Conservation (phyloP, 306 rosid genomes). For the Cicer pinnatifidum region DNA sequence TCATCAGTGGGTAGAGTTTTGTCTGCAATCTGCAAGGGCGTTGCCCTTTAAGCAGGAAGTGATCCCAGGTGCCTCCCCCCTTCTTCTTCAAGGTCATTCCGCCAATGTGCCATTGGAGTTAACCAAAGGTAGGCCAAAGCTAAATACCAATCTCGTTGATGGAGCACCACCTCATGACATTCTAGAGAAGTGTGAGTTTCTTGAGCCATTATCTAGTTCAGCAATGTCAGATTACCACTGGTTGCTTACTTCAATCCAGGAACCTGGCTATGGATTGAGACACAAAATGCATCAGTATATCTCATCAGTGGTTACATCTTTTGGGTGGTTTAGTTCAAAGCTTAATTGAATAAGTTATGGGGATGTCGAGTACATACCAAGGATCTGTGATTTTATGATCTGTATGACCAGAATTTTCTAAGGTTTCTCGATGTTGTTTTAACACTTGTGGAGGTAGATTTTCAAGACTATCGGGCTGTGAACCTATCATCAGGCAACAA, state of each 20-base stretch:
- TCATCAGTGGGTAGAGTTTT: constrained; percentile 93
- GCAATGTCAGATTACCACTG: constrained; percentile 64
- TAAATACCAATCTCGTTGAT: constrained; percentile 73
- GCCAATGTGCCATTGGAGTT: constrained; percentile 54
- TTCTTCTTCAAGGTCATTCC: constrained; percentile 54
- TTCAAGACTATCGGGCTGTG: constrained; percentile 14
- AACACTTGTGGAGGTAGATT: constrained; percentile 11
- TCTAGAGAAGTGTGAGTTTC: constrained; percentile 74
- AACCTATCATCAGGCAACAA: not conserved
- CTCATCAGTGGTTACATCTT: constrained; percentile 47
- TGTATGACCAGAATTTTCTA: constrained; percentile 7
- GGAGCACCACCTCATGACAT: constrained; percentile 81
- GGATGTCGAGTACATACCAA: not conserved
- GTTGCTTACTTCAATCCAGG: constrained; percentile 61
- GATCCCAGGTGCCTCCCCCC: constrained; percentile 84
- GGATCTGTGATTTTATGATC: not conserved
- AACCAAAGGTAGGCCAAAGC: constrained; percentile 71
- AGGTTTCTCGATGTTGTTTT: constrained; percentile 1
- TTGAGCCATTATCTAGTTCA: constrained; percentile 73
- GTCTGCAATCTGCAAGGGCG: constrained; percentile 86
- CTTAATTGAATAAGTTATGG: constrained; percentile 34
- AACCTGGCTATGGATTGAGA: constrained; percentile 52
- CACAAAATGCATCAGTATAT: constrained; percentile 45
- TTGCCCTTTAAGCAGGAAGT: constrained; percentile 89
- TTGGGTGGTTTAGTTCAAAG: constrained; percentile 49